Evolutionary conservation across 208 protist species (phyloP).

Genomic region (Leishmania tarentolae): DNA sequence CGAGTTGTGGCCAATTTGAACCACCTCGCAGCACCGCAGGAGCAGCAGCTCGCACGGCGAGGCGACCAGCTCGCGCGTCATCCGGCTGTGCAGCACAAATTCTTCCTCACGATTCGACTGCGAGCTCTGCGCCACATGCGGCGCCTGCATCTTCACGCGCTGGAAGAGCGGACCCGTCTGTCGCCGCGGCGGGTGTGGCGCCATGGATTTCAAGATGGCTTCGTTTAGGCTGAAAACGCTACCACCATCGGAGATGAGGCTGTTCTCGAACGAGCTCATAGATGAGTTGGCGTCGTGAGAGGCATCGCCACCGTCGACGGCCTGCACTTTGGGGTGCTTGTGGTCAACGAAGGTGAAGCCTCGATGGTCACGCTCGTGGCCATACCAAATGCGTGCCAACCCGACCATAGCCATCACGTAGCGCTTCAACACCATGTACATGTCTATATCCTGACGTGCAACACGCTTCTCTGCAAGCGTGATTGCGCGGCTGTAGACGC

Average conservation of each 20-base stretch:
- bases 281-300: slow-evolving; percentile 25
- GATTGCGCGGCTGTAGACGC: slow-evolving; percentile 73
- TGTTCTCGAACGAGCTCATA: slow-evolving; percentile 62
- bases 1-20: slow-evolving; percentile 76
- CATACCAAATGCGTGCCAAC: slow-evolving; percentile 79
- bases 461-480: slow-evolving; percentile 77
- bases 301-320: slow-evolving; percentile 24
- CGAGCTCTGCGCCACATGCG: slow-evolving; percentile 26
- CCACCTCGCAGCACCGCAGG: slow-evolving; percentile 85
- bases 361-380: slow-evolving; percentile 71
- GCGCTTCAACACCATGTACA: slow-evolving; percentile 85
- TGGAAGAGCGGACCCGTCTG: slow-evolving; percentile 59
- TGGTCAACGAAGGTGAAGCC: slow-evolving; percentile 64
- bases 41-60: slow-evolving; percentile 85
- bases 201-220: slow-evolving; percentile 77
- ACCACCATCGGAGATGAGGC: slow-evolving; percentile 44
- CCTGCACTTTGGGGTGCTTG: slow-evolving; percentile 32
- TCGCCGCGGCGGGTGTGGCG: slow-evolving; percentile 53
- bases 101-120: slow-evolving; percentile 55
- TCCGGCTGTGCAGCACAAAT: slow-evolving; percentile 82
- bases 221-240: slow-evolving; percentile 83
- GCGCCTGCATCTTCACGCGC: slow-evolving; percentile 51
- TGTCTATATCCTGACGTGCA: slow-evolving; percentile 73
- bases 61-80: slow-evolving; percentile 78
- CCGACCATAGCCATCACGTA: slow-evolving; percentile 86